These are phyloP conservation scores for Sarcodon aspratus DNA, from an alignment of 768 basidiomycete species.

Conservation along the genomic window DNA sequence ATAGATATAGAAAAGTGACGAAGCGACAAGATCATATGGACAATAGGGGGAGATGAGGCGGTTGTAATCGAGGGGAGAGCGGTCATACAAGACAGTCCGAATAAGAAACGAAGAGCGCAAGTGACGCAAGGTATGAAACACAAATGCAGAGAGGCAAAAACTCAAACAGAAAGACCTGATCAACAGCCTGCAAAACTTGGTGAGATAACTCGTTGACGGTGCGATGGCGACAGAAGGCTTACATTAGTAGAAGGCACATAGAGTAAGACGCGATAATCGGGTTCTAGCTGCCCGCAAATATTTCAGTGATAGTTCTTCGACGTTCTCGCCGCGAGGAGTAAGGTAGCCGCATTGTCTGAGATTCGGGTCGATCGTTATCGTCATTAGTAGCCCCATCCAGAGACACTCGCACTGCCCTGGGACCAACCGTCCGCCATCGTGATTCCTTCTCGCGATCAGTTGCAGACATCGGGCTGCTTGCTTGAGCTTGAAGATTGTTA, in stretches of 20 bases:
- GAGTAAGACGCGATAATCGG: not conserved
- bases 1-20: too few species aligned
- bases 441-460: constrained; percentile 40
- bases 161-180: constrained; percentile 1
- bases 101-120: not conserved
- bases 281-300: constrained; percentile 24
- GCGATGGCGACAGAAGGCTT: not conserved
- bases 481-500: constrained; percentile 18
- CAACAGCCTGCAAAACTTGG: constrained; percentile 6
- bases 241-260: constrained; percentile 3
- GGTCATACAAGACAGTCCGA: too few species aligned
- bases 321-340: constrained; percentile 15
- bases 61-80: too few species aligned
- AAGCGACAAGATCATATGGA: too few species aligned
- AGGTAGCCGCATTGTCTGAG: constrained; percentile 27
- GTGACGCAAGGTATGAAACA: constrained; percentile 1
- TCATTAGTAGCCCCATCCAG: constrained; percentile 22
- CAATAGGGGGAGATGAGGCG: too few species aligned
- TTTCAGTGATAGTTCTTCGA: constrained; percentile 38
- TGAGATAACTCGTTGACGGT: not conserved
- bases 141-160: constrained; percentile 1
- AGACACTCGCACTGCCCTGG: constrained; percentile 32
- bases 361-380: constrained; percentile 16
- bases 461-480: constrained; percentile 25
- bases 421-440: constrained; percentile 26